A percentile compares a stretch with the other conserved stretches of the same genome.
Conservation (phyloP, 1,284 basidiomycete genomes). For the Pascua guehoae region DNA sequence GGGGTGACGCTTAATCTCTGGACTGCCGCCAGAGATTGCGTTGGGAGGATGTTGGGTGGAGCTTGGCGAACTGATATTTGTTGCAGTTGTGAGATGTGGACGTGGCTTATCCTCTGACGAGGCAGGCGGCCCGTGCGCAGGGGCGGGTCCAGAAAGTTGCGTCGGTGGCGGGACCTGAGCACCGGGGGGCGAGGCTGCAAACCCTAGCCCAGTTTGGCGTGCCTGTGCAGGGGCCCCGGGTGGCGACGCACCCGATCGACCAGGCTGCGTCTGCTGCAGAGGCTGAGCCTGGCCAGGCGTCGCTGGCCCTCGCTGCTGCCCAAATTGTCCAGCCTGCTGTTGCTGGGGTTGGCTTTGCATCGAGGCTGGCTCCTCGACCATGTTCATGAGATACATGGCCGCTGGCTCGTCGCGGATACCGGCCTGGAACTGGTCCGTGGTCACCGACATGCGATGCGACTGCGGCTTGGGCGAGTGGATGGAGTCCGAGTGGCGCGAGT, state of each 20-base stretch:
- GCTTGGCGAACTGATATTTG: too few species aligned
- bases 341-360: background rate
- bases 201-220: too few species aligned
- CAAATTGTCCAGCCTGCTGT: background rate
- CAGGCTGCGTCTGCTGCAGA: background rate
- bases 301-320: background rate
- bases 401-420: slow-evolving; percentile 40
- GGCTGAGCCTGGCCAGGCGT: background rate
- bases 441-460: slow-evolving; percentile 24
- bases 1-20: too few species aligned
- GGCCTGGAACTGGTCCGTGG: slow-evolving; percentile 13
- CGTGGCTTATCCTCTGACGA: too few species aligned
- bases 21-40: too few species aligned
- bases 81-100: too few species aligned
- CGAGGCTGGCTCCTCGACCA: slow-evolving; percentile 36
- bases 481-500: background rate
- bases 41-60: too few species aligned
- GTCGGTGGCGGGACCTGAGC: too few species aligned
- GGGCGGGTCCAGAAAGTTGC: too few species aligned
- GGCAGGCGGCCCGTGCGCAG: too few species aligned
- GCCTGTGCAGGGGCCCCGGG: too few species aligned
- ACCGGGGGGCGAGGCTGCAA: too few species aligned
- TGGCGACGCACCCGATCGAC: background rate
- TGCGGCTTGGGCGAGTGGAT: slow-evolving; percentile 11
- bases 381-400: slow-evolving; percentile 45